These are phyloP conservation scores for Fusarium xylarioides DNA, from an alignment of 2,329 filamentous ascomycete species.

Conservation along the genomic window DNA sequence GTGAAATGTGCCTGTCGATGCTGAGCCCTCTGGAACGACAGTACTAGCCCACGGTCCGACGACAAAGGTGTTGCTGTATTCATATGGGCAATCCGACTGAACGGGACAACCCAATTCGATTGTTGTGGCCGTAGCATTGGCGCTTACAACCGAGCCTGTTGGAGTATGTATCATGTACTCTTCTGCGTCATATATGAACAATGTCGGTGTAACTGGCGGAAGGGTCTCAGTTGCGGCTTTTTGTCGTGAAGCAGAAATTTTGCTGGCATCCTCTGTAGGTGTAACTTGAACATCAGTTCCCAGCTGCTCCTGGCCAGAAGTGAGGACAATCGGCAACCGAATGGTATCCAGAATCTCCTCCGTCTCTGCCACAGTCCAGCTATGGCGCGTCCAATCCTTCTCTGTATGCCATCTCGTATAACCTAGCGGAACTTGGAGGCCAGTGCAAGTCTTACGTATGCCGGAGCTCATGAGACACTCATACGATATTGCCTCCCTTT, in stretches of 20 bases:
- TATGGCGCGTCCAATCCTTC: background rate
- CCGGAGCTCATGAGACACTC: background rate
- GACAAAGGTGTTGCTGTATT: constrained; percentile 3
- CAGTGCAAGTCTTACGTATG: background rate
- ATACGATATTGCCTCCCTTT: background rate
- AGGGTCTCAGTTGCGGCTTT: background rate
- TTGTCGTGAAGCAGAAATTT: background rate
- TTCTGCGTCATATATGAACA: background rate
- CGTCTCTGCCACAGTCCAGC: background rate
- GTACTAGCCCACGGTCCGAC: constrained; percentile 11
- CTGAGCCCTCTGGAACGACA: background rate
- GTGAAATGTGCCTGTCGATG: background rate
- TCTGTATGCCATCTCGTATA: background rate
- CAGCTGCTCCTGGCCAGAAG: background rate
- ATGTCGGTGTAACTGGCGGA: background rate
- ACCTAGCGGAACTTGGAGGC: background rate
- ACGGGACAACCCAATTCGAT: background rate
- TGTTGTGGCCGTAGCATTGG: background rate
- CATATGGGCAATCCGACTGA: background rate
- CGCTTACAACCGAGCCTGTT: background rate
- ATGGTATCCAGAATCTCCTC: background rate
- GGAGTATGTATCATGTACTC: background rate
- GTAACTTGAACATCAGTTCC: background rate
- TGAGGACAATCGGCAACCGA: background rate
- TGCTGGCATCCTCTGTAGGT: background rate